phyloP scores from a whole-genome alignment of 495 filamentous ascomycete genomes.

The Apiosordaria backusii region DNA sequence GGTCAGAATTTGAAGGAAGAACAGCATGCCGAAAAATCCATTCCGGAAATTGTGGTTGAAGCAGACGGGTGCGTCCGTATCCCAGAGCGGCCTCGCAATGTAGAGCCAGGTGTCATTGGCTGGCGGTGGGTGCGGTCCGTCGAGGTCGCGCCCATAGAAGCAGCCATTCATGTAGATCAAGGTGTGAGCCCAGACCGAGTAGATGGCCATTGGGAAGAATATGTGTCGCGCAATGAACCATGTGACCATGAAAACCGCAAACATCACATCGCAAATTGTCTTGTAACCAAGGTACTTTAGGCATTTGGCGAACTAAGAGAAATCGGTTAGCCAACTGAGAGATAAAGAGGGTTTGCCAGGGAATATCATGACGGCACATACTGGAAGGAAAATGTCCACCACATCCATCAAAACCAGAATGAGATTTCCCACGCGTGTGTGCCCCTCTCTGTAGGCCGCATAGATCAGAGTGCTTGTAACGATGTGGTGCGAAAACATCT shows the following conservation, averaged over 20 bases:
- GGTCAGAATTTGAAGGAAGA: conserved; percentile 74
- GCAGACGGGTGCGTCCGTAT: conserved; percentile 69
- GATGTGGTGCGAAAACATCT: conserved; percentile 95
- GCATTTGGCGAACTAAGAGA: conserved; percentile 76
- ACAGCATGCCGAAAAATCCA: conserved; percentile 69
- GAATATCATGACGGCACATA: conserved; percentile 44
- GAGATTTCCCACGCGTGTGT: conserved; percentile 81
- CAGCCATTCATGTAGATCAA: conserved; percentile 66
- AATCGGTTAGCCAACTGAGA: neutral
- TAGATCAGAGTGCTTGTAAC: conserved; percentile 79
- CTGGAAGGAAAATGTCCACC: conserved; percentile 82
- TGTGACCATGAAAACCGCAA: conserved; percentile 78
- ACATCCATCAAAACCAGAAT: conserved; percentile 92
- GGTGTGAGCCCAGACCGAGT: conserved; percentile 72
- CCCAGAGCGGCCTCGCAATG: conserved; percentile 61
- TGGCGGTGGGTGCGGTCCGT: conserved; percentile 53
- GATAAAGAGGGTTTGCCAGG: neutral
- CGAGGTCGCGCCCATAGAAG: conserved; percentile 52
- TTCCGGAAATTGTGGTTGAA: conserved; percentile 68
- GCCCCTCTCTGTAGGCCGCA: conserved; percentile 75
- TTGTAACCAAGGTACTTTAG: conserved; percentile 82
- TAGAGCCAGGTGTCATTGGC: conserved; percentile 58
- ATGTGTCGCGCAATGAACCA: conserved; percentile 86
- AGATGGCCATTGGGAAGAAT: conserved; percentile 71
- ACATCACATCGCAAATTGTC: conserved; percentile 73